These are phyloP conservation scores for Boletus pseudopeckii DNA, from an alignment of 768 basidiomycete genomes.

Conservation along the genomic window DNA sequence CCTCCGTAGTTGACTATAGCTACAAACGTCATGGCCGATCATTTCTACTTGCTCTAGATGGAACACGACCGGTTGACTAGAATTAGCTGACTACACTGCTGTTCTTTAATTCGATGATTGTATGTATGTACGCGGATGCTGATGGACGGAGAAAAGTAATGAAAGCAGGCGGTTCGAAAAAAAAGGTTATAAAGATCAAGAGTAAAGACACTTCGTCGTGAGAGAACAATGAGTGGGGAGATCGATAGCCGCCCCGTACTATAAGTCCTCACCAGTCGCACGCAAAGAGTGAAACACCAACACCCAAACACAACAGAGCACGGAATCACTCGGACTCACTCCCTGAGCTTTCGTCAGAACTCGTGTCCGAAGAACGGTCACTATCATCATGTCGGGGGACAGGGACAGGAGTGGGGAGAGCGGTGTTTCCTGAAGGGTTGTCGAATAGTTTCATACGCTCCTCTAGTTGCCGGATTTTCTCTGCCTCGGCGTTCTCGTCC, in stretches of 20 bases:
- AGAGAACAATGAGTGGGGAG: conserved; percentile 24
- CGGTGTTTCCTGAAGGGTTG: conserved; percentile 42
- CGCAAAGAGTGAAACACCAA: conserved; percentile 12
- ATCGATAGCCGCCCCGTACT: conserved; percentile 10
- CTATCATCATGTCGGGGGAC: conserved; percentile 45
- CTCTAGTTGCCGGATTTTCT: conserved; percentile 91
- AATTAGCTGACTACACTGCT: conserved; percentile 52
- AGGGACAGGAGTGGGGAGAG: conserved; percentile 34
- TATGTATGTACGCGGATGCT: conserved; percentile 38
- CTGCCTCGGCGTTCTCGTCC: conserved; percentile 95
- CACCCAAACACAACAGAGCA: conserved; percentile 11
- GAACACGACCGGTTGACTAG: conserved; percentile 28
- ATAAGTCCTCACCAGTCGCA: conserved; percentile 22
- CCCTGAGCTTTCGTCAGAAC: conserved; percentile 76
- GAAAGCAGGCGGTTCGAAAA: conserved; percentile 25
- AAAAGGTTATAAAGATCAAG: conserved; percentile 38
- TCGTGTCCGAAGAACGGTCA: conserved; percentile 77
- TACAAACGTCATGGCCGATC: conserved; percentile 7
- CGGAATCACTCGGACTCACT: conserved; percentile 72
- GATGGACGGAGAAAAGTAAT: conserved; percentile 24
- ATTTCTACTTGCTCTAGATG: conserved; percentile 21
- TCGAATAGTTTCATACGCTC: conserved; percentile 85
- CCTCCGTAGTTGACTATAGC: conserved; percentile 10
- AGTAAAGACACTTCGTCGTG: conserved; percentile 22
- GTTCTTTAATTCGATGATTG: conserved; percentile 41